These are phyloP conservation scores for Fusarium sororula DNA, from an alignment of 2,329 filamentous ascomycete species.

Conservation along the genomic window DNA sequence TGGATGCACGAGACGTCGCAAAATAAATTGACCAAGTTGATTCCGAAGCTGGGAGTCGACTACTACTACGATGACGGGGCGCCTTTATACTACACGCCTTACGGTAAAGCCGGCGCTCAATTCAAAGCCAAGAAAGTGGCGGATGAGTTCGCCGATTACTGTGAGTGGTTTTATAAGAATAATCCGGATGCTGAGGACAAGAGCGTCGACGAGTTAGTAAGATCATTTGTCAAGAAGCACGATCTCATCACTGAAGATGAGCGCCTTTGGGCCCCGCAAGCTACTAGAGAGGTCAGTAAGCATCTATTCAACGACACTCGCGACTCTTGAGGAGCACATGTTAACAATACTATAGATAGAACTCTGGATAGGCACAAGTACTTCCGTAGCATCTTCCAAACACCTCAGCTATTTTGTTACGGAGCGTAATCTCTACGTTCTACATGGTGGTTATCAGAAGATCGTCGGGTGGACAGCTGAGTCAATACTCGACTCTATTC, in stretches of 20 bases:
- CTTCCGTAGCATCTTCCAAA: not conserved
- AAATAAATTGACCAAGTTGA: not conserved
- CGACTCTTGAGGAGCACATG: not conserved
- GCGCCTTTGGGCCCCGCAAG: not conserved
- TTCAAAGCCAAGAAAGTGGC: not conserved
- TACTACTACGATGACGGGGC: not conserved
- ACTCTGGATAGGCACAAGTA: not conserved
- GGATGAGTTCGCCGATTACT: not conserved
- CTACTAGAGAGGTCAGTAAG: not conserved
- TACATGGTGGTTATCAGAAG: not conserved
- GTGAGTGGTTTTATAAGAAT: not conserved
- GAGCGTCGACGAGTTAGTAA: not conserved
- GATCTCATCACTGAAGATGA: not conserved
- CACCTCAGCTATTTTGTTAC: not conserved
- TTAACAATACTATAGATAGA: not conserved
- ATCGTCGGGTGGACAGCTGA: not conserved
- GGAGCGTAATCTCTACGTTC: not conserved
- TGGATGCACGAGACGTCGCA: not conserved
- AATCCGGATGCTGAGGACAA: not conserved
- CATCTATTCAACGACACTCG: rapidly evolving
- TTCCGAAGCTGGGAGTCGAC: not conserved
- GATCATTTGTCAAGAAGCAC: not conserved
- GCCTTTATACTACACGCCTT: not conserved
- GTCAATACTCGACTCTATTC: not conserved
- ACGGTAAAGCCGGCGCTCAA: not conserved